Conservation (phyloP, 164 flowering plant species). For the Vitis cinerea region DNA sequence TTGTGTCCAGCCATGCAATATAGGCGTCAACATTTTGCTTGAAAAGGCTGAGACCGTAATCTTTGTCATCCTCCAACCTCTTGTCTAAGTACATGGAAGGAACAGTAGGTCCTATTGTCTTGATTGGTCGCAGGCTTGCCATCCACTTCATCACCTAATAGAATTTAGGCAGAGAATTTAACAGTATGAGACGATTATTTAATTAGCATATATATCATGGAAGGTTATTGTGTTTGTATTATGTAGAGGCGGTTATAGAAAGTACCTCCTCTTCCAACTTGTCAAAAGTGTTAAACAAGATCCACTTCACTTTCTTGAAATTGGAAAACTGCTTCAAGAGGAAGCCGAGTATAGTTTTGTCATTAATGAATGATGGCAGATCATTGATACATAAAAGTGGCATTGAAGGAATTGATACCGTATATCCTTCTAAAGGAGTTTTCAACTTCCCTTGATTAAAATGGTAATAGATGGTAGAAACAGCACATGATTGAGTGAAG, state of each 20-base stretch:
- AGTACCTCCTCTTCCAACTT: slow-evolving; percentile 42
- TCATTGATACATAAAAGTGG: slow-evolving; percentile 30
- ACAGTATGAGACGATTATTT: too few species aligned
- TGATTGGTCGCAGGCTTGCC: too few species aligned
- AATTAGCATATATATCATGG: too few species aligned
- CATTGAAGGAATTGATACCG: slow-evolving; percentile 25
- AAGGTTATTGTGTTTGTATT: too few species aligned
- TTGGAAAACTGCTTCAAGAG: slow-evolving; percentile 34
- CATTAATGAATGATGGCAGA: slow-evolving; percentile 35
- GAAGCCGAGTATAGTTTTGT: neutral
- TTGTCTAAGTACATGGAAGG: too few species aligned
- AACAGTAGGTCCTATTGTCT: too few species aligned
- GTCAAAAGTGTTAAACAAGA: slow-evolving; percentile 42
- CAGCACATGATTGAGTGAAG: slow-evolving; percentile 46
- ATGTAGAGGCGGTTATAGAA: too few species aligned
- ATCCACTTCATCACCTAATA: too few species aligned
- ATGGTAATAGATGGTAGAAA: slow-evolving; percentile 28
- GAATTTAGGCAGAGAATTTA: neutral
- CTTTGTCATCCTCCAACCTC: too few species aligned
- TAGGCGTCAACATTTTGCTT: too few species aligned
- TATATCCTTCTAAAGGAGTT: slow-evolving; percentile 6
- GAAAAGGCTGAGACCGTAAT: too few species aligned
- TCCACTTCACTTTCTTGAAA: slow-evolving; percentile 26
- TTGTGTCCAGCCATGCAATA: too few species aligned
- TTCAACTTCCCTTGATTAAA: slow-evolving; percentile 7